A percentile compares a stretch with the other conserved stretches of the same genome.
These are phyloP conservation scores for Inonotus obliquus DNA, from an alignment of 1,284 basidiomycete species.

Conservation along the genomic window DNA sequence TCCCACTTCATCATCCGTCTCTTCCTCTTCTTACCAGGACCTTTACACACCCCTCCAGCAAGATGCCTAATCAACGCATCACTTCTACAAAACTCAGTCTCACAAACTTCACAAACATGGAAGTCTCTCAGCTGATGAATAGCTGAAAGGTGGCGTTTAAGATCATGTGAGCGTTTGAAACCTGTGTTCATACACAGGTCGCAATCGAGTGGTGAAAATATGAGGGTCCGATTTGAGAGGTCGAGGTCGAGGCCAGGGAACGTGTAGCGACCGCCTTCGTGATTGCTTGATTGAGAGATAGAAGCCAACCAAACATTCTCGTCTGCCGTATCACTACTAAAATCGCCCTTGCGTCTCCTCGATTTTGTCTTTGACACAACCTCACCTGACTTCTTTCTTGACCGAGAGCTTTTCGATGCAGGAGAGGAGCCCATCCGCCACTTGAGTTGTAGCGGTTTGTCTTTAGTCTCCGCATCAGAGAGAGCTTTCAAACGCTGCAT, in stretches of 20 bases:
- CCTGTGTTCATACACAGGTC: not conserved
- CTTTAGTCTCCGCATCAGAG: not conserved
- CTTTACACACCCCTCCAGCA: not conserved
- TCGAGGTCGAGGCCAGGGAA: too few species aligned
- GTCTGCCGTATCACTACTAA: too few species aligned
- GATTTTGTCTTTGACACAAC: too few species aligned
- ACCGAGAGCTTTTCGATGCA: too few species aligned
- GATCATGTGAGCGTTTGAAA: not conserved
- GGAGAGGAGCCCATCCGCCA: too few species aligned
- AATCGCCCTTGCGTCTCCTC: too few species aligned
- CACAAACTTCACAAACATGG: conserved; percentile 1
- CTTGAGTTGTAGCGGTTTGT: not conserved
- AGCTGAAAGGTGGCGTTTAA: not conserved
- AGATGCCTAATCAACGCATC: conserved; percentile 7
- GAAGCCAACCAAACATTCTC: too few species aligned
- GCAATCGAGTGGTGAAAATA: not conserved
- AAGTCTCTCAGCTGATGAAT: not conserved
- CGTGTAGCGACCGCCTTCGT: not conserved
- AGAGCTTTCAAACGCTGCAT: not conserved
- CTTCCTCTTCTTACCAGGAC: conserved; percentile 1
- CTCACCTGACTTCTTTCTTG: too few species aligned
- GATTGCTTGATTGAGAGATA: too few species aligned
- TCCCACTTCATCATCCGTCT: conserved; percentile 6
- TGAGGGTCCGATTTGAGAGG: too few species aligned
- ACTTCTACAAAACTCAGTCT: conserved; percentile 1